phyloP scores from a whole-genome alignment of 768 basidiomycete genomes.

The Suillus subaureus region DNA sequence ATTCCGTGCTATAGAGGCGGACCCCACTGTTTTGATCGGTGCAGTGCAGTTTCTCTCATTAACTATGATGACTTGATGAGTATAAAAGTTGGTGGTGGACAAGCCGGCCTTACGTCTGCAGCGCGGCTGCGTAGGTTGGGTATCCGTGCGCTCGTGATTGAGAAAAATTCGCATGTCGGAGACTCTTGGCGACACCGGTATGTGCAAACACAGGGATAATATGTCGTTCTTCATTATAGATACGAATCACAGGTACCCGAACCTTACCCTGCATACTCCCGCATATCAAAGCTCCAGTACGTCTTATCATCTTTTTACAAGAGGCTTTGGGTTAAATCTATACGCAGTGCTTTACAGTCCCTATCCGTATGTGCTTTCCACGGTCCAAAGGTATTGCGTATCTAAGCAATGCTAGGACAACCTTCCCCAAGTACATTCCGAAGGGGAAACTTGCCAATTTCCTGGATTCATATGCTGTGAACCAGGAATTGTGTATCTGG shows the following conservation, averaged over 20 bases:
- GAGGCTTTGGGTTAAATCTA: neutral
- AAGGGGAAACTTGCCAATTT: conserved; percentile 54
- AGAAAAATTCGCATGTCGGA: conserved; percentile 48
- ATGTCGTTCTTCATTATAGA: conserved; percentile 38
- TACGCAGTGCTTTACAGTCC: conserved; percentile 44
- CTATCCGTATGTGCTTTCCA: conserved; percentile 48
- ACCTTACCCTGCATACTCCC: conserved; percentile 41
- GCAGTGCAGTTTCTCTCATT: conserved; percentile 39
- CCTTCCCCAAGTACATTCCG: neutral
- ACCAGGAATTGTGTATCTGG: conserved; percentile 61
- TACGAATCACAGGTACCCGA: conserved; percentile 3
- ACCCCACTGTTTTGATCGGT: conserved; percentile 28
- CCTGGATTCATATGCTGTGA: conserved; percentile 56
- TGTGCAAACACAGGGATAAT: conserved; percentile 46
- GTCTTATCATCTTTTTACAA: conserved; percentile 13
- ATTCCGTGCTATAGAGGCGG: neutral
- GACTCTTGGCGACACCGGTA: conserved; percentile 57
- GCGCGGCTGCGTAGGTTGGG: conserved; percentile 57
- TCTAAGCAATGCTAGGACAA: neutral
- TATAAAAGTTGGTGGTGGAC: conserved; percentile 58
- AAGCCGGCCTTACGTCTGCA: conserved; percentile 60
- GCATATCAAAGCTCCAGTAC: conserved; percentile 51
- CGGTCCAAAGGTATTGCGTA: conserved; percentile 34
- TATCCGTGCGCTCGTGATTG: conserved; percentile 52
- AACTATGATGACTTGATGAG: neutral